phyloP scores from a whole-genome alignment of 2,329 filamentous ascomycete genomes.

The Penicillium oxalicum region DNA sequence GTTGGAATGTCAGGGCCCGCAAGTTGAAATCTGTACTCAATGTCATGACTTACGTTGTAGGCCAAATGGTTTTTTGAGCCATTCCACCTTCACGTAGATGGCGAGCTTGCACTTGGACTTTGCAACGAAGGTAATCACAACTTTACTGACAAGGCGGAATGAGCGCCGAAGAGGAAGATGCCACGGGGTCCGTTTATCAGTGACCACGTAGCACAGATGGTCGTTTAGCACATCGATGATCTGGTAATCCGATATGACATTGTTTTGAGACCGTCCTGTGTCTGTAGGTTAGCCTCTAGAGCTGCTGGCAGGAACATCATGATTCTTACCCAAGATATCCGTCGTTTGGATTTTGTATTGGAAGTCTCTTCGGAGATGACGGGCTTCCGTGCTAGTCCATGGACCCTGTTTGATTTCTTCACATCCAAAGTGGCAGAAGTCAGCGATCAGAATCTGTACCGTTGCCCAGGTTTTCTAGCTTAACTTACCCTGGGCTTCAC shows the following conservation, averaged over 20 bases:
- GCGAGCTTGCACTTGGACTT: conserved; percentile 91
- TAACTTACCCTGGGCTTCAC: conserved; percentile 57
- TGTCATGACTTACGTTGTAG: conserved; percentile 35
- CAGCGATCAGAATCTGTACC: conserved; percentile 8
- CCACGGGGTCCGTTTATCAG: conserved; percentile 63
- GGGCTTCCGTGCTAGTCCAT: conserved; percentile 67
- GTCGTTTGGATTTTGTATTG: conserved; percentile 67
- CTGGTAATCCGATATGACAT: conserved; percentile 72
- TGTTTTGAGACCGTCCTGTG: conserved; percentile 46
- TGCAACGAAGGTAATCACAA: conserved; percentile 86
- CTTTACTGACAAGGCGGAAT: conserved; percentile 80
- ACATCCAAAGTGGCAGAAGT: background rate
- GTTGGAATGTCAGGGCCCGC: conserved; percentile 4
- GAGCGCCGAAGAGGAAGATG: conserved; percentile 74
- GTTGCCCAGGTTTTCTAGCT: background rate
- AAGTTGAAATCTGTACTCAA: conserved; percentile 7
- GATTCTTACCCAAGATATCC: conserved; percentile 56
- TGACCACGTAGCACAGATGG: conserved; percentile 64
- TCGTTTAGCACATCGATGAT: conserved; percentile 77
- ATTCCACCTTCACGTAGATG: conserved; percentile 81
- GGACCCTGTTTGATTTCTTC: conserved; percentile 74
- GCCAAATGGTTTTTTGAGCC: conserved; percentile 60
- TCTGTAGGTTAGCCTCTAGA: too few relatives aligned
- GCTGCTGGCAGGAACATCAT: background rate
- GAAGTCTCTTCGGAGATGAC: conserved; percentile 70